Evolutionary conservation across 129 eudicot species (phyloP).

Genomic region (Rutidosis leptorrhynchoides): DNA sequence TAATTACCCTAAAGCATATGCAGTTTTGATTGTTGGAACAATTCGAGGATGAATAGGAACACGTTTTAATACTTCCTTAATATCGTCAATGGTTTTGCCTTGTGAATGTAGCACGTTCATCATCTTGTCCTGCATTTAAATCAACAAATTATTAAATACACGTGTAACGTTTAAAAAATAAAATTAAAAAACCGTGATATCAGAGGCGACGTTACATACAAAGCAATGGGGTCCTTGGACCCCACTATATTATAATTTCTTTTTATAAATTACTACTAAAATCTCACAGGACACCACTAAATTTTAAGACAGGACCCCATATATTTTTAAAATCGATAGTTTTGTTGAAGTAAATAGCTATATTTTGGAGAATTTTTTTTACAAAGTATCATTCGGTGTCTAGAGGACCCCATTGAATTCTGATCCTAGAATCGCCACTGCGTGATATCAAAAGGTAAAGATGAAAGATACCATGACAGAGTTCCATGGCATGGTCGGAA

Average conservation of each 20-base stretch:
- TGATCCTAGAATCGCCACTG: too few species aligned
- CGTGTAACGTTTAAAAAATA: not conserved
- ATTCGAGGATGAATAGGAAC: slow-evolving; percentile 74
- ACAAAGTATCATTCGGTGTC: too few species aligned
- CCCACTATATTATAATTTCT: too few species aligned
- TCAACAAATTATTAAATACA: not conserved
- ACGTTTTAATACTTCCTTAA: slow-evolving; percentile 59
- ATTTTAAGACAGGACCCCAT: too few species aligned
- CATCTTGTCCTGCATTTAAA: slow-evolving; percentile 53
- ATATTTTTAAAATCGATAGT: too few species aligned
- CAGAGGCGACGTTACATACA: too few species aligned
- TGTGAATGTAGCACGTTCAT: slow-evolving; percentile 60
- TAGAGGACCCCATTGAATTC: too few species aligned
- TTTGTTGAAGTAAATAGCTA: too few species aligned
- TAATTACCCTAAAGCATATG: slow-evolving; percentile 78
- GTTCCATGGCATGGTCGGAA: slow-evolving; percentile 89
- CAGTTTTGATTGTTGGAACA: slow-evolving; percentile 64
- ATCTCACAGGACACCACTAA: too few species aligned
- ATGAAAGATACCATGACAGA: slow-evolving; percentile 57
- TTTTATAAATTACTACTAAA: too few species aligned
- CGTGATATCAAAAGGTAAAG: not conserved
- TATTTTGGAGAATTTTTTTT: too few species aligned
- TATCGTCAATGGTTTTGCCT: slow-evolving; percentile 59
- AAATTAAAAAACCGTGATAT: not conserved
- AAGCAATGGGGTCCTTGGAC: too few species aligned